Evolutionary conservation across 2,329 filamentous ascomycete genomes (phyloP), one percentile per base, ranked within the genome.

Genomic region (Dendrostoma leiphaemia): DNA sequence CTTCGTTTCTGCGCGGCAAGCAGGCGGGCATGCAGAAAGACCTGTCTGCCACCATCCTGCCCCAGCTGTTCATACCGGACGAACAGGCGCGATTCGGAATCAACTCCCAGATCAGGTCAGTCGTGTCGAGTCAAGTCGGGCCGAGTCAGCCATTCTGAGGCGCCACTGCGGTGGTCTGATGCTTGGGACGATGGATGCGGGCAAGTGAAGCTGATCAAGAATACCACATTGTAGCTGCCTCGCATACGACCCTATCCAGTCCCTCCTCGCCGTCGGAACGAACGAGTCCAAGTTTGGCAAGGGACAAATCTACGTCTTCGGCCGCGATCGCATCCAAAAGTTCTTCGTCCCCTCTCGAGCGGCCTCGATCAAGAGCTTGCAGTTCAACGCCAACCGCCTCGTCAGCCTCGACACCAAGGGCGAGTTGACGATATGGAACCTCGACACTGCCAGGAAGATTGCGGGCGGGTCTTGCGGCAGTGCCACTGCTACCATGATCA

Each of bases 21-120:
- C 94, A 97, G 79, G 84, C 91, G 54, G 94, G 94, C 65, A 88
- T 99, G 64, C 88, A 91, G 69, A 90, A 88, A 72, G 94, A 97
- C 74, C 81, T 99, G 61, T 96, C 92, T 49, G 85, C 86, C 17
- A 89, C 87, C 61, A 84, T 97, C 59, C 79, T 84, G 17, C 82
- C 90, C 34, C 89, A 90, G 58, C 75, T 90, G 13, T 96, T 97
- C 68, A 77, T 83, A 56, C 83, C 93, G 23, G 91, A 97, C 68
- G 90, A 96, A 71, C 89, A 91, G 64, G 82, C 83, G 48, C 84
- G 90, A 60, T 93, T 89, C 69, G 91, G 92, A 57, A 86, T 97
- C 70, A 90, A 88, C 68, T 91, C 87, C 19, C 84, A 86, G 67
- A 82, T 87, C 65, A 82, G 82, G 83, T 86, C 67, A 47, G 71